A percentile compares a stretch with the other conserved stretches of the same genome.
phyloP scores from a whole-genome alignment of 2,329 filamentous ascomycete species.

The Penicillium sp. region DNA sequence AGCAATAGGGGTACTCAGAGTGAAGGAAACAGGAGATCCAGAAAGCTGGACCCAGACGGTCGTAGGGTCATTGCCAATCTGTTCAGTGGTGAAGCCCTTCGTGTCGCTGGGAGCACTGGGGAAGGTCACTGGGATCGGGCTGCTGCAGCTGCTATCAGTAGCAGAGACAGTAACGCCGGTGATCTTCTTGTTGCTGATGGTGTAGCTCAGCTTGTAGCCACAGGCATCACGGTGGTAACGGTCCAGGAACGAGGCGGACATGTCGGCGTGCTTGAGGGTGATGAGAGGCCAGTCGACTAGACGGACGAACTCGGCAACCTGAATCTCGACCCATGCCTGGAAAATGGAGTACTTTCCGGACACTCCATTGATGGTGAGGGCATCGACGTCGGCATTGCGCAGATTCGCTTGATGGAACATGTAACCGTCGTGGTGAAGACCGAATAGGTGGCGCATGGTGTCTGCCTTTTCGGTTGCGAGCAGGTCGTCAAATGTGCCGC shows the following conservation, averaged over 20 bases:
- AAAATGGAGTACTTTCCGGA: conserved; percentile 56
- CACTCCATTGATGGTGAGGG: conserved; percentile 55
- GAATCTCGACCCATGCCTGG: conserved; percentile 61
- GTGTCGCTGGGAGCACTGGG: conserved; percentile 50
- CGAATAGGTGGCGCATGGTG: conserved; percentile 61
- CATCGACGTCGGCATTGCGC: conserved; percentile 54
- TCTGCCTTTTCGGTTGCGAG: conserved; percentile 56
- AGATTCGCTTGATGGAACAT: conserved; percentile 70
- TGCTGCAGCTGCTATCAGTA: conserved; percentile 55
- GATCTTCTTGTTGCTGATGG: conserved; percentile 51
- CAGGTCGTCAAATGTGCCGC: conserved; percentile 58
- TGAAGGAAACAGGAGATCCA: conserved; percentile 52
- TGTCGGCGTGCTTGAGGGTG: conserved; percentile 61
- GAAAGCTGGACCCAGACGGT: conserved; percentile 56
- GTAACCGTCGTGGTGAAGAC: conserved; percentile 60
- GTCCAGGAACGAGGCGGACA: conserved; percentile 56
- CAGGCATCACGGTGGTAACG: conserved; percentile 60
- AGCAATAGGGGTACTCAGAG: conserved; percentile 43
- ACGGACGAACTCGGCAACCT: conserved; percentile 59
- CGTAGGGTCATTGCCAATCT: conserved; percentile 59
- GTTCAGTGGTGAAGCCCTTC: conserved; percentile 52
- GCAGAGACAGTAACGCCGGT: conserved; percentile 56
- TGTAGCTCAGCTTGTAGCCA: conserved; percentile 54
- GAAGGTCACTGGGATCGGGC: conserved; percentile 60
- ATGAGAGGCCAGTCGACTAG: conserved; percentile 60